Conservation (phyloP, 345 rosid genomes). For the Hypericum perforatum region DNA sequence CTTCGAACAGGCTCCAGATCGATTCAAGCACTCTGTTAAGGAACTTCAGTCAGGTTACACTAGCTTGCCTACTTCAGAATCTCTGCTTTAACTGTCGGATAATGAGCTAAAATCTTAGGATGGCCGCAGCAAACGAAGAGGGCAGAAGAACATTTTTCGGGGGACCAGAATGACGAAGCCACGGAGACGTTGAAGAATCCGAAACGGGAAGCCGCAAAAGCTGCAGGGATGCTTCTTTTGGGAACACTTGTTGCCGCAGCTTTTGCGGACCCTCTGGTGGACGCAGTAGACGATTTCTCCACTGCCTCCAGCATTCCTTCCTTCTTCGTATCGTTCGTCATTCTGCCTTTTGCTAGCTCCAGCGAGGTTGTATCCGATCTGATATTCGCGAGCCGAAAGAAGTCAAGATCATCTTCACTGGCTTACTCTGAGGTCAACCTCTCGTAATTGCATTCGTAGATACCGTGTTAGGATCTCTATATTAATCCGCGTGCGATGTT, state of each 20-base stretch:
- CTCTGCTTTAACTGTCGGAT: neutral
- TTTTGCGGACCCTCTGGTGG: slow-evolving; percentile 23
- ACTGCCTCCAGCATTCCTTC: slow-evolving; percentile 20
- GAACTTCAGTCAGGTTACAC: too few species aligned
- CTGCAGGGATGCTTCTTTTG: slow-evolving; percentile 8
- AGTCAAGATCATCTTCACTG: slow-evolving; percentile 24
- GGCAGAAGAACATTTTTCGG: neutral
- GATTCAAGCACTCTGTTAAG: too few species aligned
- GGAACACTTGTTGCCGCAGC: slow-evolving; percentile 19
- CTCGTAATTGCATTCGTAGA: neutral
- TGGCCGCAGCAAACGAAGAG: neutral
- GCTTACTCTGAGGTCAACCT: slow-evolving; percentile 30
- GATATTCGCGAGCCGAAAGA: slow-evolving; percentile 20
- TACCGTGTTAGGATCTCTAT: neutral
- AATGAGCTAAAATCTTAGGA: slow-evolving; percentile 14
- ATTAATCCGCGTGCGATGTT: neutral
- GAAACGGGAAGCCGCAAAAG: slow-evolving; percentile 12
- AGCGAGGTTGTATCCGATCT: slow-evolving; percentile 21
- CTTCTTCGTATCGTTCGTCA: slow-evolving; percentile 31
- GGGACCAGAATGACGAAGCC: slow-evolving; percentile 8
- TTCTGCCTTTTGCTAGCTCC: slow-evolving; percentile 31
- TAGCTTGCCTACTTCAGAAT: too few species aligned
- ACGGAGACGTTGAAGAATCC: neutral
- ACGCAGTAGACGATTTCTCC: slow-evolving; percentile 24
- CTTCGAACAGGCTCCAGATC: neutral